Evolutionary conservation across 495 filamentous ascomycete genomes (phyloP), one percentile per base, ranked within the genome.

Genomic region (Daldinia concentrica): DNA sequence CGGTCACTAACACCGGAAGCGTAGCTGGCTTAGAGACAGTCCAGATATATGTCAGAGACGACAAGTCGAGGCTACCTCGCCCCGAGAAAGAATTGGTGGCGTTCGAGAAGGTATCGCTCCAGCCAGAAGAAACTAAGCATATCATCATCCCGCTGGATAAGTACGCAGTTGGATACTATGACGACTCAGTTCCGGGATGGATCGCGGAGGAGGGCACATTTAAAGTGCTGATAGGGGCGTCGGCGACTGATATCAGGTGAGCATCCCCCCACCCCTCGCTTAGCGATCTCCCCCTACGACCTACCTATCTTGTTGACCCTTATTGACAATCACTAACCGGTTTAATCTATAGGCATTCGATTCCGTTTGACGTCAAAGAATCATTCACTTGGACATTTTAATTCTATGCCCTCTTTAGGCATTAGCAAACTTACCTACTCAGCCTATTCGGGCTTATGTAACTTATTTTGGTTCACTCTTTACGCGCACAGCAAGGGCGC

Each of bases 141-240:
- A 85, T 94, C n/a, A 77, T 83, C 17, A 83, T 97, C 0, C 70
- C 74, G 8, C 75, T 94, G 4, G 89, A 94, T 71, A 92, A 91
- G 81, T 89, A 92, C 68, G 89, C 92, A 0, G 89, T 91, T 1
- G 92, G 93, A 59, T 96, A 92, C 83, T 96, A 89, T 80, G 93
- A 96, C 69, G 90, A 92, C 67, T 82, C 86, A 34, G 78, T 89
- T 12, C 79, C 82, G 32, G 86, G 84, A 32, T 97, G 93, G 92
- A 87, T 93, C 27, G 90, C 89, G 0, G 93, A 95, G 79, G 88
- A 92, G 80, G 93, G 93, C 0, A 76, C 68, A 15, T 97, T 93
- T 75, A 79, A 86, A 52, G 88, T 92, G 11, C 68, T 90, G 62
- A 85, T 95, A 61, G 89, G 87, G 9, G 82, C 87, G 69, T 86